Percentiles rank a stretch among this genome's conserved stretches.
phyloP scores from a whole-genome alignment of 1,284 basidiomycete species.

The Ganoderma lucidum region DNA sequence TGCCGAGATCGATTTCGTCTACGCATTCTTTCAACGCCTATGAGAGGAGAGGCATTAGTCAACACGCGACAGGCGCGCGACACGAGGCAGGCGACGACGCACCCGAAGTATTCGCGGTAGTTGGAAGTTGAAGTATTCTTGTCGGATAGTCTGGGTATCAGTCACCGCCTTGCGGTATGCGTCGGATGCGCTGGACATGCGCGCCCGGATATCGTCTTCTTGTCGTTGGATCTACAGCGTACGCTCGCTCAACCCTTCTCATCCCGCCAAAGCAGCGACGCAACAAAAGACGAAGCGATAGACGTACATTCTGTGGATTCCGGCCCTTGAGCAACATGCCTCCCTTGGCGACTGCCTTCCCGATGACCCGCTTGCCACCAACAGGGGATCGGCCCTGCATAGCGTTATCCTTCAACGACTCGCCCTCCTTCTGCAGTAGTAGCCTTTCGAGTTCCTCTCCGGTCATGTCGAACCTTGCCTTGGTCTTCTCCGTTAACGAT shows the following conservation, averaged over 20 bases:
- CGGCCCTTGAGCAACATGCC: conserved; percentile 92
- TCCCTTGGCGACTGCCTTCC: conserved; percentile 92
- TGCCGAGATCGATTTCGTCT: conserved; percentile 96
- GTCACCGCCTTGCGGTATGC: conserved; percentile 91
- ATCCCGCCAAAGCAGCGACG: not conserved
- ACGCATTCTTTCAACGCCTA: conserved; percentile 95
- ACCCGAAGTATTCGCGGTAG: conserved; percentile 93
- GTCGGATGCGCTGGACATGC: conserved; percentile 89
- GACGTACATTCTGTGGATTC: conserved; percentile 87
- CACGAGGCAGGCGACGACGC: conserved; percentile 42
- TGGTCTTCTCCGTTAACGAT: conserved; percentile 87
- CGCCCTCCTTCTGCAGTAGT: conserved; percentile 95
- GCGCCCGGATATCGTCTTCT: conserved; percentile 91
- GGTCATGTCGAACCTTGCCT: conserved; percentile 85
- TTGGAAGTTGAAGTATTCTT: conserved; percentile 98
- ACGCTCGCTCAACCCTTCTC: conserved; percentile 10
- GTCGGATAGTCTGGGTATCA: conserved; percentile 89
- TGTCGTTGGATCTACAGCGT: conserved; percentile 85
- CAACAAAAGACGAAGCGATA: not conserved
- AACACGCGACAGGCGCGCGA: conserved; percentile 4
- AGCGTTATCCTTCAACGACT: conserved; percentile 83
- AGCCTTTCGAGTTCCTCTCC: conserved; percentile 96
- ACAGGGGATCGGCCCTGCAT: conserved; percentile 65
- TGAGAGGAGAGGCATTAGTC: not conserved
- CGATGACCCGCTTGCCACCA: conserved; percentile 80